Percentiles rank a stretch among this genome's conserved stretches.
These are phyloP conservation scores for Jamesozyma hellenica DNA, from an alignment of 805 yeast species.

Conservation along the genomic window DNA sequence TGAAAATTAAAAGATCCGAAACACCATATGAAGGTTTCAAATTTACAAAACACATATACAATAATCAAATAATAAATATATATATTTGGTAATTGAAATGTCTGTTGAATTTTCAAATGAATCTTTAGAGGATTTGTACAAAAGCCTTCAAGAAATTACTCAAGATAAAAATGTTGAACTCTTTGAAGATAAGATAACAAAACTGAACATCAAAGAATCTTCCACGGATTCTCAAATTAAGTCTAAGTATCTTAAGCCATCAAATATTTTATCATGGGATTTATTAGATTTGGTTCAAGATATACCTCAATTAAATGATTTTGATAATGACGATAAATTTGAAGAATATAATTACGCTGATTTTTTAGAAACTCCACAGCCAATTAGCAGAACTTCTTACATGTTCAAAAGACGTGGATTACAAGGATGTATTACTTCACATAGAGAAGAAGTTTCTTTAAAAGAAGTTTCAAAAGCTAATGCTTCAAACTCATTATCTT, in stretches of 20 bases:
- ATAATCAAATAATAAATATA: too few species aligned
- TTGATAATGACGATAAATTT: conserved; percentile 13
- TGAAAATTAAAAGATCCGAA: too few species aligned
- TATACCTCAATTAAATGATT: conserved; percentile 32
- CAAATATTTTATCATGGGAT: conserved; percentile 54
- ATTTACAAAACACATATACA: too few species aligned
- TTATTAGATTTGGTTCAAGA: conserved; percentile 61
- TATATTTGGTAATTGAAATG: too few species aligned
- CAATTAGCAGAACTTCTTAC: conserved; percentile 52
- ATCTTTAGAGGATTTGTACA: conserved; percentile 17
- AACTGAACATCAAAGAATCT: conserved; percentile 1
- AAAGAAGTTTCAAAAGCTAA: conserved; percentile 38
- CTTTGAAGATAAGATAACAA: conserved; percentile 43
- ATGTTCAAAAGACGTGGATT: conserved; percentile 69
- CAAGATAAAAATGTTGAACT: conserved; percentile 15
- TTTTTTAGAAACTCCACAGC: conserved; percentile 48
- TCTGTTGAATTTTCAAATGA: conserved; percentile 2
- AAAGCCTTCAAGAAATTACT: conserved; percentile 14
- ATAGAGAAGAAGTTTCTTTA: conserved; percentile 51
- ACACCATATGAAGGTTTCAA: too few species aligned
- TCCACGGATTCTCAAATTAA: conserved; percentile 4
- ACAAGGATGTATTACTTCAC: conserved; percentile 53
- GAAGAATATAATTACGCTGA: conserved; percentile 30
- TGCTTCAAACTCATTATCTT: conserved; percentile 61
- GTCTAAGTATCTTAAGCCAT: conserved; percentile 49